phyloP scores from a whole-genome alignment of 2,329 filamentous ascomycete genomes.

The Diaporthe sp. region DNA sequence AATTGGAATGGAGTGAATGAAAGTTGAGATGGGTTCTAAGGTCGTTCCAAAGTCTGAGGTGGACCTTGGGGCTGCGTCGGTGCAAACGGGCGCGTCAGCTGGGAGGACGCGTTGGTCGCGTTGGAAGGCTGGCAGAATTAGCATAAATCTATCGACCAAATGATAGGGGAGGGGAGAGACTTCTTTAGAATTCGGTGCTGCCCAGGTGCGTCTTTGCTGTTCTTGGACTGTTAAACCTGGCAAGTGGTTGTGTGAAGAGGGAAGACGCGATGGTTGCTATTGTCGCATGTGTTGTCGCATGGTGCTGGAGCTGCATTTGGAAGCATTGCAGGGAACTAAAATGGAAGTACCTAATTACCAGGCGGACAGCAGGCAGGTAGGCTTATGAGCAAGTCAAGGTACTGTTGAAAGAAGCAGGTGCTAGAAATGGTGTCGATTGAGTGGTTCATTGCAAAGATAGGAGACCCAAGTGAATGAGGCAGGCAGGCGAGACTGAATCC shows the following conservation, averaged over 20 bases:
- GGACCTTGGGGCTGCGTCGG: not conserved
- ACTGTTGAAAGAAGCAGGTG: not conserved
- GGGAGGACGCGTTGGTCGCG: no score
- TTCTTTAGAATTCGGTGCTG: no score
- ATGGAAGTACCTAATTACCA: not conserved
- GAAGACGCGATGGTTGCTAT: not conserved
- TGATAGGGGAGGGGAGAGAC: no score
- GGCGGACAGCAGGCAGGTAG: not conserved
- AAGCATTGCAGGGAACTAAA: not conserved
- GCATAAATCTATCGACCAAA: not conserved
- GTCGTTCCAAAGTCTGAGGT: not conserved
- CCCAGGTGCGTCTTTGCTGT: not conserved
- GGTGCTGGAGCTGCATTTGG: not conserved
- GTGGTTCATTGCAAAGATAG: not conserved
- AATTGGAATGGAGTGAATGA: no score
- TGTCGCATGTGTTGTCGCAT: not conserved
- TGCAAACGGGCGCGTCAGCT: not conserved
- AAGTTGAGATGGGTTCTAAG: not conserved
- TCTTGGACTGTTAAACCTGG: not conserved
- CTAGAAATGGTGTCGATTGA: not conserved
- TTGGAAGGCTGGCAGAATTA: not conserved
- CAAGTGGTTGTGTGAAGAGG: not conserved
- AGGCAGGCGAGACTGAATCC: not conserved
- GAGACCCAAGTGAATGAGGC: not conserved
- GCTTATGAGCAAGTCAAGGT: no score